Evolutionary conservation across 768 basidiomycete species (phyloP).

Genomic region (Cystobasidium tubakii): DNA sequence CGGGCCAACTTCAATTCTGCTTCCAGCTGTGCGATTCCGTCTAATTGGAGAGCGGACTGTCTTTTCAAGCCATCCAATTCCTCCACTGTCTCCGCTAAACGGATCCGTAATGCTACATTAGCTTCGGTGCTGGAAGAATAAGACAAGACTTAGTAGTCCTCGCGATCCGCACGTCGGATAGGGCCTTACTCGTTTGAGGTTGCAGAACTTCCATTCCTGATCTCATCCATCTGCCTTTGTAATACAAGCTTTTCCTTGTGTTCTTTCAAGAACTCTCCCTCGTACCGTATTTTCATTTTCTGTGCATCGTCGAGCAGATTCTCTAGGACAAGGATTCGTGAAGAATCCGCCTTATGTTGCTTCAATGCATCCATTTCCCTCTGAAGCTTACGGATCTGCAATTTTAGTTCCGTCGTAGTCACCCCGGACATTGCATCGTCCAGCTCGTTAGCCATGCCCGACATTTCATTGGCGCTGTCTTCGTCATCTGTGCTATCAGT

Average conservation of each 20-base stretch:
- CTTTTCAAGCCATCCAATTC: slow-evolving; percentile 65
- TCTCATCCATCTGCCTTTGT: slow-evolving; percentile 77
- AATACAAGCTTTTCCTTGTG: slow-evolving; percentile 76
- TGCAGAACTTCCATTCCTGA: slow-evolving; percentile 73
- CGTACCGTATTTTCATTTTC: slow-evolving; percentile 80
- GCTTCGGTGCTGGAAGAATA: slow-evolving; percentile 63
- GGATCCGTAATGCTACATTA: slow-evolving; percentile 77
- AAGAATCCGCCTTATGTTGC: slow-evolving; percentile 70
- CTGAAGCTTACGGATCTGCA: slow-evolving; percentile 73
- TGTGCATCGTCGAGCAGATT: slow-evolving; percentile 86
- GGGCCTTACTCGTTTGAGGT: neutral
- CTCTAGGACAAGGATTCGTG: slow-evolving; percentile 75
- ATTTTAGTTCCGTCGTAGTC: slow-evolving; percentile 84
- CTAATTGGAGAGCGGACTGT: slow-evolving; percentile 58
- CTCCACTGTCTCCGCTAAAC: slow-evolving; percentile 79
- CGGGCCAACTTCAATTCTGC: slow-evolving; percentile 57
- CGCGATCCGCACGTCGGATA: no score
- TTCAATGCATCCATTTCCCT: slow-evolving; percentile 70
- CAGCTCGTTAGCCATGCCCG: slow-evolving; percentile 73
- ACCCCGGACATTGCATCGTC: slow-evolving; percentile 75
- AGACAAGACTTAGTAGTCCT: neutral
- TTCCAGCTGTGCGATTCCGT: slow-evolving; percentile 60
- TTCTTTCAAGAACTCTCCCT: slow-evolving; percentile 73
- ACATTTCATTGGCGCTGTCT: slow-evolving; percentile 49
- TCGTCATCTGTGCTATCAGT: slow-evolving; percentile 47